phyloP scores from a whole-genome alignment of 805 yeast genomes.

The Komagataella pseudopastoris region DNA sequence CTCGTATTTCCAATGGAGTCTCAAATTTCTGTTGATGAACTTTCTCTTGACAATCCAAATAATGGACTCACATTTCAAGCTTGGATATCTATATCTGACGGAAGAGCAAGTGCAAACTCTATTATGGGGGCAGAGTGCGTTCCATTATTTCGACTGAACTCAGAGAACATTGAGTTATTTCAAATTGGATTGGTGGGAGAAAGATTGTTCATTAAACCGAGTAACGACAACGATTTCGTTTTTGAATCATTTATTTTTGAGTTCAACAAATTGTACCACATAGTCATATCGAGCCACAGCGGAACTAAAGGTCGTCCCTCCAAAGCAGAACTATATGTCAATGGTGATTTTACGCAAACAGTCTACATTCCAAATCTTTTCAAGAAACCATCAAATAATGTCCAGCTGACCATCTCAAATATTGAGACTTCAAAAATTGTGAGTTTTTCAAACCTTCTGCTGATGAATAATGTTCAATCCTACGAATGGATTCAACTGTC shows the following conservation, averaged over 20 bases:
- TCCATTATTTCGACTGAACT: neutral
- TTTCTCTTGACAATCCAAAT: constrained; percentile 5
- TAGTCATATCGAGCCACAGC: constrained; percentile 13
- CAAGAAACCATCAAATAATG: constrained; percentile 1
- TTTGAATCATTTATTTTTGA: constrained; percentile 18
- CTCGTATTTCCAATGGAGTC: constrained; percentile 4
- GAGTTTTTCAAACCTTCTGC: constrained; percentile 12
- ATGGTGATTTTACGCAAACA: constrained; percentile 31
- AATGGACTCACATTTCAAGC: constrained; percentile 12
- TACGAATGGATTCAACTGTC: constrained; percentile 38
- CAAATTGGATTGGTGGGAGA: constrained; percentile 7
- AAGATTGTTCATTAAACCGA: constrained; percentile 6
- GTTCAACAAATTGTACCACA: constrained; percentile 10
- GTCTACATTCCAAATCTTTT: constrained; percentile 7
- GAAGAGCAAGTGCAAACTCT: neutral
- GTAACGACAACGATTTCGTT: constrained; percentile 1
- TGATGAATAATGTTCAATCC: constrained; percentile 19
- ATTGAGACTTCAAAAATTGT: constrained; percentile 18
- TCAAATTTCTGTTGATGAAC: constrained; percentile 4
- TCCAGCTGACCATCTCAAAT: constrained; percentile 16
- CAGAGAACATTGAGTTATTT: constrained; percentile 2
- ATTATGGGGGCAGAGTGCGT: neutral
- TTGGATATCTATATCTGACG: constrained; percentile 8
- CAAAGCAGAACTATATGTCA: constrained; percentile 29
- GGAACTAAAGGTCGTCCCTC: constrained; percentile 12